phyloP scores from a whole-genome alignment of 208 protist genomes.

The Trichomonas gallinae region DNA sequence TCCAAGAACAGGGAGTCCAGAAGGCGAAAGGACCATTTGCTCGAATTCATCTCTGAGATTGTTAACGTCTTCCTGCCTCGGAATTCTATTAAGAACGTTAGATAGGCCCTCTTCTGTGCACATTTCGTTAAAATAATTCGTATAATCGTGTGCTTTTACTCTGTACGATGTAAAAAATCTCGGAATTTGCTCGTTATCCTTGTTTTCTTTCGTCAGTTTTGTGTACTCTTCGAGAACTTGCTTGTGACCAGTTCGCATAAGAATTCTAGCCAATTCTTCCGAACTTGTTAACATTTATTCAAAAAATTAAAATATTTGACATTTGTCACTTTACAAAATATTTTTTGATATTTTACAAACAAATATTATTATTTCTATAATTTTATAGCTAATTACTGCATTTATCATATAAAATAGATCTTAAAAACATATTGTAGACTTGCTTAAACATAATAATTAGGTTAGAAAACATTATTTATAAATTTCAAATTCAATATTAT shows the following conservation, averaged over 20 bases:
- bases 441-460: too few species aligned
- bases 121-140: neutral
- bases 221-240: neutral
- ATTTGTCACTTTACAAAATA: too few species aligned
- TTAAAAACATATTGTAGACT: too few species aligned
- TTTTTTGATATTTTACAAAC: too few species aligned
- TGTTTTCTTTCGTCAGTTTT: neutral
- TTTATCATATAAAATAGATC: too few species aligned
- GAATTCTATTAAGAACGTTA: neutral
- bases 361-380: too few species aligned
- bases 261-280: neutral
- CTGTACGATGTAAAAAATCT: neutral
- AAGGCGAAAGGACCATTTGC: neutral
- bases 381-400: too few species aligned
- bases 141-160: neutral
- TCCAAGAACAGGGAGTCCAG: neutral
- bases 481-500: too few species aligned
- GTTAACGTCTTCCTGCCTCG: neutral
- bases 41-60: neutral
- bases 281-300: neutral
- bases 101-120: neutral
- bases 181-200: neutral
- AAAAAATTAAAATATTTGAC: too few species aligned
- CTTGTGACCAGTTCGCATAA: neutral
- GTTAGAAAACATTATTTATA: too few species aligned